These are phyloP conservation scores for Pseudovirgaria hyperparasitica DNA, from an alignment of 2,329 filamentous ascomycete genomes.

Conservation along the genomic window DNA sequence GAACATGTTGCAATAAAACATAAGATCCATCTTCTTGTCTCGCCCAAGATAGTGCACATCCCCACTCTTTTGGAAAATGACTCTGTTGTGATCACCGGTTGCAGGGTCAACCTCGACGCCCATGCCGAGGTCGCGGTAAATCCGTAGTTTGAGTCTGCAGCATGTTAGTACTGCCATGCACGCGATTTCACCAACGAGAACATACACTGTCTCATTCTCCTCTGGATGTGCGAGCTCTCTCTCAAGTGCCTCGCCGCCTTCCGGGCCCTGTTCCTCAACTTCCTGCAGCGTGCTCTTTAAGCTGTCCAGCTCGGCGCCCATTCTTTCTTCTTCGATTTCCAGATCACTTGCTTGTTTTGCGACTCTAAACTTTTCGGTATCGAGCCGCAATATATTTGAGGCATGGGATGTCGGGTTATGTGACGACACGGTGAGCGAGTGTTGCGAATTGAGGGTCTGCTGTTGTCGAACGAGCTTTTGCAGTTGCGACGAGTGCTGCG, in stretches of 20 bases:
- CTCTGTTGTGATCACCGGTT: slow-evolving; percentile 72
- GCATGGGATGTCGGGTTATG: slow-evolving; percentile 75
- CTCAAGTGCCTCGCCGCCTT: slow-evolving; percentile 49
- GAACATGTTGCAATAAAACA: slow-evolving; percentile 92
- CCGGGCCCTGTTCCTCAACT: slow-evolving; percentile 75
- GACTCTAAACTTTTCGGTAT: slow-evolving; percentile 86
- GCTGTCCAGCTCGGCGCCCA: slow-evolving; percentile 65
- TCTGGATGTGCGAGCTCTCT: slow-evolving; percentile 31
- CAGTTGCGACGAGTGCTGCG: slow-evolving; percentile 20
- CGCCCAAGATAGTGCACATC: slow-evolving; percentile 93
- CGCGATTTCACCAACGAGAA: too few relatives aligned
- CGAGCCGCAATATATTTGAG: slow-evolving; percentile 69
- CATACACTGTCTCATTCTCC: slow-evolving; percentile 37
- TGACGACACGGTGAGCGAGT: slow-evolving; percentile 59
- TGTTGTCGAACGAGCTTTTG: slow-evolving; percentile 60
- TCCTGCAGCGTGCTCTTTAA: slow-evolving; percentile 65
- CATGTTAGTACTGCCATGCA: slow-evolving; percentile 4
- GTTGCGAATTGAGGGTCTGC: slow-evolving; percentile 59
- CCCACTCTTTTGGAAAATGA: slow-evolving; percentile 74
- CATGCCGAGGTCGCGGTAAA: slow-evolving; percentile 84
- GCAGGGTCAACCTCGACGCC: slow-evolving; percentile 66
- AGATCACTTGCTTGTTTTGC: slow-evolving; percentile 85
- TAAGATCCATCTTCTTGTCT: slow-evolving; percentile 80
- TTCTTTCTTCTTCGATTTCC: slow-evolving; percentile 89
- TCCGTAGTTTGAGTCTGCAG: slow-evolving; percentile 61